Conservation (phyloP, 768 basidiomycete species). For the Tulasnella sp. region DNA sequence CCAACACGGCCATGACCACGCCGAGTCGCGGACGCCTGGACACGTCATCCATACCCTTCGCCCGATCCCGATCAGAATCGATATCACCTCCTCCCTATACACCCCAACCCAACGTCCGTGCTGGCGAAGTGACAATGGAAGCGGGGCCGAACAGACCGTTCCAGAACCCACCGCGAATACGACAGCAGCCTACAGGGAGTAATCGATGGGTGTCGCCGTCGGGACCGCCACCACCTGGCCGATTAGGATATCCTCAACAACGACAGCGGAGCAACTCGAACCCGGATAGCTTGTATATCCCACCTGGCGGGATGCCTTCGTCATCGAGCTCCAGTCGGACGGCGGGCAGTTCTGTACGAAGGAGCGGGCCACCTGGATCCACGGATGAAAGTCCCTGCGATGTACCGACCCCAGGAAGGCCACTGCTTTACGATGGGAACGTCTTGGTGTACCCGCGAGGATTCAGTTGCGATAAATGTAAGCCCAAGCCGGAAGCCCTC, state of each 20-base stretch:
- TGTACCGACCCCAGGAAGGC: constrained; percentile 52
- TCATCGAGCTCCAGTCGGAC: neutral
- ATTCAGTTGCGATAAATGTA: constrained; percentile 58
- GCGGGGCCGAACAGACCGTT: constrained; percentile 15
- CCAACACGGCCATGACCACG: too few relatives aligned
- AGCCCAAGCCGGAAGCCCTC: constrained; percentile 18
- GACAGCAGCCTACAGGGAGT: neutral
- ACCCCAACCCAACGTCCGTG: neutral
- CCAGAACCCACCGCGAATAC: neutral
- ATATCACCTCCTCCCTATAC: constrained; percentile 8
- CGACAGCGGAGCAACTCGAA: constrained; percentile 2
- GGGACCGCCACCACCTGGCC: neutral
- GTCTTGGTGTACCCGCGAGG: constrained; percentile 61
- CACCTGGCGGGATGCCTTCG: neutral
- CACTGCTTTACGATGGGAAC: constrained; percentile 48
- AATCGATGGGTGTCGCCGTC: too few relatives aligned
- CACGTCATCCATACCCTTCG: neutral
- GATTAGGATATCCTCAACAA: neutral
- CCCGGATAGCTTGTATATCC: constrained; percentile 2
- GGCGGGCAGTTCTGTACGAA: neutral
- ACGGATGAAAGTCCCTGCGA: constrained; percentile 53
- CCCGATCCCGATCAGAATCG: neutral
- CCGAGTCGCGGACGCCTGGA: neutral
- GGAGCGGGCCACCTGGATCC: neutral
- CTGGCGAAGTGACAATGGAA: constrained; percentile 11